Evolutionary conservation across 1,284 basidiomycete genomes (phyloP).

Genomic region (Lignosus rhinocerotis): DNA sequence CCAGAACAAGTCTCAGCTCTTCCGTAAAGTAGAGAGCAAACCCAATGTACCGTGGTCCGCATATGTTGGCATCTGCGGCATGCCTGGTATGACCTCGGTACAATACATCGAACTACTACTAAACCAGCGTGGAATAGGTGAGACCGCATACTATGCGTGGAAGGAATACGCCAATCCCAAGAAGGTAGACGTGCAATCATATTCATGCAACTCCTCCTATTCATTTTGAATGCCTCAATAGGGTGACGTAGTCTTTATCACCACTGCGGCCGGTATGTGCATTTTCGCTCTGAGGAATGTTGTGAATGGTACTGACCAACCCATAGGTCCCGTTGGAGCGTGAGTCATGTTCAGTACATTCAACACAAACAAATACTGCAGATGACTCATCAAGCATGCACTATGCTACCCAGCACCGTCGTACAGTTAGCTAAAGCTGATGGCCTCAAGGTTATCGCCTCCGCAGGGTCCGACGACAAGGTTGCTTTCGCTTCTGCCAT

Average conservation of each 20-base stretch:
- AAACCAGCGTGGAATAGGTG: slow-evolving; percentile 11
- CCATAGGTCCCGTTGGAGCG: slow-evolving; percentile 25
- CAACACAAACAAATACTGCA: not conserved
- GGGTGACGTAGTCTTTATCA: slow-evolving; percentile 30
- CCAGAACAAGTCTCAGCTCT: not conserved
- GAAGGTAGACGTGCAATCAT: slow-evolving; percentile 10
- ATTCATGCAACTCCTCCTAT: not conserved
- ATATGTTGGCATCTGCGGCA: slow-evolving; percentile 36
- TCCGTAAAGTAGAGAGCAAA: slow-evolving; percentile 26
- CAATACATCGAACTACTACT: too few relatives aligned
- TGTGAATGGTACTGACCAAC: not conserved
- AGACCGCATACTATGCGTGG: slow-evolving; percentile 30
- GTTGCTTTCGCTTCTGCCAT: slow-evolving; percentile 58
- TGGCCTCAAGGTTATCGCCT: slow-evolving; percentile 69
- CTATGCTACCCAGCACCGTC: slow-evolving; percentile 31
- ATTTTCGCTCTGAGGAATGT: not conserved
- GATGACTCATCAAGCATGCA: not conserved
- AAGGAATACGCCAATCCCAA: slow-evolving; percentile 24
- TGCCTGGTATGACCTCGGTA: slow-evolving; percentile 30
- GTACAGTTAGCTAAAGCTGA: slow-evolving; percentile 63
- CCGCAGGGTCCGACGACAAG: slow-evolving; percentile 72
- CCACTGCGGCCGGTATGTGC: slow-evolving; percentile 20
- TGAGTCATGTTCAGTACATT: slow-evolving; percentile 2
- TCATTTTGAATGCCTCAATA: not conserved
- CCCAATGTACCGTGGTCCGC: slow-evolving; percentile 33